phyloP scores from a whole-genome alignment of 257 asterid species.

The Solanum ahanhuiri region DNA sequence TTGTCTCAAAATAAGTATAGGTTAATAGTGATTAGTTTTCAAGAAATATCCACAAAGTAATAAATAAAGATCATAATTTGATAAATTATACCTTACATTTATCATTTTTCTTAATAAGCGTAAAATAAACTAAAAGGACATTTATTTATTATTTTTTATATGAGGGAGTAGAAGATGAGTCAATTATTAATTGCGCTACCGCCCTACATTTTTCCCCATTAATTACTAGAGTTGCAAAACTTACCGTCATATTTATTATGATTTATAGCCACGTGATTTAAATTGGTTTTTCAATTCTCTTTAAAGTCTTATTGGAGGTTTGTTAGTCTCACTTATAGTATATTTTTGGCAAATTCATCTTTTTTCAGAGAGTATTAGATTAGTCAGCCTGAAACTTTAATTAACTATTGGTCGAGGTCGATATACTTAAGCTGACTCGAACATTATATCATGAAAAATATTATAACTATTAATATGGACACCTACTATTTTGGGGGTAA shows the following conservation, averaged over 20 bases:
- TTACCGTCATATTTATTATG: neutral
- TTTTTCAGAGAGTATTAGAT: neutral
- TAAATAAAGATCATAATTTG: neutral
- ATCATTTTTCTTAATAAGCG: neutral
- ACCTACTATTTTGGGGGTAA: neutral
- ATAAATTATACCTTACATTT: neutral
- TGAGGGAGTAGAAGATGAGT: neutral
- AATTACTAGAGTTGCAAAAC: neutral
- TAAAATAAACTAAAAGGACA: neutral
- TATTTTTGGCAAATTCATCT: neutral
- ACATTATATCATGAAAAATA: neutral
- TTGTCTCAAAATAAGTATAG: neutral
- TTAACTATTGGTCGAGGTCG: neutral
- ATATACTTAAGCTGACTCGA: accelerated
- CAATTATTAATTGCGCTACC: neutral
- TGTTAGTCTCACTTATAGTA: too few species aligned
- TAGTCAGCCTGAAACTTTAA: neutral
- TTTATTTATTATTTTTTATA: neutral
- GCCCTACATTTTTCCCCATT: neutral
- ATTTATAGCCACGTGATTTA: neutral
- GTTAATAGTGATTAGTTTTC: neutral
- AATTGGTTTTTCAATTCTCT: neutral
- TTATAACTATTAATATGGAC: neutral
- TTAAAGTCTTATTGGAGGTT: too few species aligned
- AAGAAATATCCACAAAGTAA: neutral